phyloP scores from a whole-genome alignment of 2,329 filamentous ascomycete genomes.

The Lasiodiplodia theobromae region DNA sequence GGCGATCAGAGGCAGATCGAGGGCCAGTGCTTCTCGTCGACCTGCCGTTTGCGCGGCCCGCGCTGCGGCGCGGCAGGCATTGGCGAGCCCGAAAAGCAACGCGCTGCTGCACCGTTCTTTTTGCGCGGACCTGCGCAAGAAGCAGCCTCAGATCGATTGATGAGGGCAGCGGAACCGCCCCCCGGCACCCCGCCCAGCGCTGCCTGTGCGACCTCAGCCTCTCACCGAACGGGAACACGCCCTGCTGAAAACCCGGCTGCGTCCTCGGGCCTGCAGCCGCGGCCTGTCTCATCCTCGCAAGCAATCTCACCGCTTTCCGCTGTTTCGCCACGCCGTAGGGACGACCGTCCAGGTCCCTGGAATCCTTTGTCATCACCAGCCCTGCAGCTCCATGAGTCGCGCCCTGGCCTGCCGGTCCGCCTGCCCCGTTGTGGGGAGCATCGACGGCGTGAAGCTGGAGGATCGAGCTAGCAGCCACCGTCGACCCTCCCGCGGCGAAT shows the following conservation, averaged over 20 bases:
- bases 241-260: slow-evolving; percentile 21
- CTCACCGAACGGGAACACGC: slow-evolving; percentile 11
- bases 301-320: slow-evolving; percentile 18
- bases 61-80: slow-evolving; percentile 8
- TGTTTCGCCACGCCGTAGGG: slow-evolving; percentile 1
- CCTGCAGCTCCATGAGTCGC: slow-evolving; percentile 21
- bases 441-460: neutral
- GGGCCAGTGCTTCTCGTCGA: slow-evolving; percentile 21
- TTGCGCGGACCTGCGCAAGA: slow-evolving; percentile 3
- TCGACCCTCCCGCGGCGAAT: slow-evolving; percentile 8
- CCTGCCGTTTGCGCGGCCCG: slow-evolving; percentile 17
- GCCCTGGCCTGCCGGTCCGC: neutral
- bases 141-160: slow-evolving; percentile 17
- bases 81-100: slow-evolving; percentile 16
- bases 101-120: slow-evolving; percentile 18
- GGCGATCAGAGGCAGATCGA: slow-evolving; percentile 25
- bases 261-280: slow-evolving; percentile 4
- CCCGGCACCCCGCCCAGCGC: slow-evolving; percentile 12
- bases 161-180: neutral
- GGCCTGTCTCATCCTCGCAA: slow-evolving; percentile 24
- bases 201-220: slow-evolving; percentile 15
- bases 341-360: slow-evolving; percentile 13
- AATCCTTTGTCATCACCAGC: slow-evolving; percentile 17
- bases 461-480: slow-evolving; percentile 20
- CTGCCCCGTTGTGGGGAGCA: neutral